Evolutionary conservation across 192 early-diverging fungal species (phyloP), one percentile per base, ranked within the genome.

Genomic region (Lunasporangiospora selenospora): DNA sequence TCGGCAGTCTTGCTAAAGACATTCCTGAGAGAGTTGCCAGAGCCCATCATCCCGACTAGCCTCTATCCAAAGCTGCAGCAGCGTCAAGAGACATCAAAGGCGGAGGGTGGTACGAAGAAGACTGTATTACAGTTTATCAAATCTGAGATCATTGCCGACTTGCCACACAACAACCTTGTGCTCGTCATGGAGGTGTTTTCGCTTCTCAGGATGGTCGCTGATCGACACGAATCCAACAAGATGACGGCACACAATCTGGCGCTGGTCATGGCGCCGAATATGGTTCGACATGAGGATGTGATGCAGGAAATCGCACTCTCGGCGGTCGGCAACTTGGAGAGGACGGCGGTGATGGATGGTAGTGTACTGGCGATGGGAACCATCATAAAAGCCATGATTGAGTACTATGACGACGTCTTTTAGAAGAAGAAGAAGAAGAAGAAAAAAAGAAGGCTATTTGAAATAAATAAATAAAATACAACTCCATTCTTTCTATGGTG

Each of bases 231-330:
- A 36, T 60, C 63, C 1, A 98, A 96, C 83, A 81, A 87, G 54
- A 98, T 98, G 96, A 94, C 89, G 2, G 58, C 90, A 4, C 77
- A 80, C 31, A 94, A 92, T 70, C 77, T 96, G 42, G 90, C 92
- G 0, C 85, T 94, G 12, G 90, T 95, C 2, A 92, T 93, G 85
- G 81, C 92, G 6, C 94, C 95, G 6, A 98, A 95, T 58, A 81
- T 98, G 62, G 85, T 95, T 34, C 81, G 69, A 21, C 69, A 73
- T 18, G 33, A 42, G 18, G 55, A 73, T 47, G 69, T 73, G 10
- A 73, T 73, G 61, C 69, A 63, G 33, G 69, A 73, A 61, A 73
- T 73, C 53, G 69, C 59, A 10, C 12, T 73, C 9, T 62, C 60
- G 13, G 41, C 24, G 23, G 69, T 73, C 0, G 36, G 69, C 12